phyloP scores from a whole-genome alignment of 176 grass and related monocot species.

The Cenchrus americanus region DNA sequence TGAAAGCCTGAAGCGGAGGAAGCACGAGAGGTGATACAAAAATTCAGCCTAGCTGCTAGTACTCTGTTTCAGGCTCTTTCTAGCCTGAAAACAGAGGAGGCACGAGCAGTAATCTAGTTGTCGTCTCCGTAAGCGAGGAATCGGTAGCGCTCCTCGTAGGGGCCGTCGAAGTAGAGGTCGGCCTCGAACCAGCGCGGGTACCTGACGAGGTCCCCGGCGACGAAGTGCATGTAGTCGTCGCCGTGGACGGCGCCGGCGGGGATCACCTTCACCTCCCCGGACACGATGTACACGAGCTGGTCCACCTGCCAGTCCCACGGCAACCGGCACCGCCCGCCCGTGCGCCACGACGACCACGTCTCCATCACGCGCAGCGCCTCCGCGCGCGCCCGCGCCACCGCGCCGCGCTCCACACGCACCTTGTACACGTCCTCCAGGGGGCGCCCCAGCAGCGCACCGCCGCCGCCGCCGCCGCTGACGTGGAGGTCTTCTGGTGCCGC shows the following conservation, averaged over 20 bases:
- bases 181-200: constrained; percentile 96
- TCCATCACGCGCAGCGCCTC: constrained; percentile 64
- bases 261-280: constrained; percentile 86
- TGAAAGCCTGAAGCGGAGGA: background rate
- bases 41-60: background rate
- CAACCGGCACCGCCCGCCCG: constrained; percentile 66
- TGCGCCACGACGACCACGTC: constrained; percentile 81
- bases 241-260: constrained; percentile 75
- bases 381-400: constrained; percentile 57
- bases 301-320: constrained; percentile 99
- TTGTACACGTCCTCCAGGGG: constrained; percentile 81
- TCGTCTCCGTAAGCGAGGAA: constrained; percentile 90
- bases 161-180: constrained; percentile 88
- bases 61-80: no score
- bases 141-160: constrained; percentile 86
- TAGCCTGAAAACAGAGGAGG: background rate
- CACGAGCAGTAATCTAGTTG: constrained; percentile 25
- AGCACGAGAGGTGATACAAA: background rate
- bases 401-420: constrained; percentile 81
- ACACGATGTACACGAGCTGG: constrained; percentile 86
- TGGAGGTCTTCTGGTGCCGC: background rate
- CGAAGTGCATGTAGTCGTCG: constrained; percentile 84
- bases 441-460: constrained; percentile 28
- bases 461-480: background rate
- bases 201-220: constrained; percentile 82